Conservation (phyloP, 495 filamentous ascomycete species). For the Lineolata rhizophorae region DNA sequence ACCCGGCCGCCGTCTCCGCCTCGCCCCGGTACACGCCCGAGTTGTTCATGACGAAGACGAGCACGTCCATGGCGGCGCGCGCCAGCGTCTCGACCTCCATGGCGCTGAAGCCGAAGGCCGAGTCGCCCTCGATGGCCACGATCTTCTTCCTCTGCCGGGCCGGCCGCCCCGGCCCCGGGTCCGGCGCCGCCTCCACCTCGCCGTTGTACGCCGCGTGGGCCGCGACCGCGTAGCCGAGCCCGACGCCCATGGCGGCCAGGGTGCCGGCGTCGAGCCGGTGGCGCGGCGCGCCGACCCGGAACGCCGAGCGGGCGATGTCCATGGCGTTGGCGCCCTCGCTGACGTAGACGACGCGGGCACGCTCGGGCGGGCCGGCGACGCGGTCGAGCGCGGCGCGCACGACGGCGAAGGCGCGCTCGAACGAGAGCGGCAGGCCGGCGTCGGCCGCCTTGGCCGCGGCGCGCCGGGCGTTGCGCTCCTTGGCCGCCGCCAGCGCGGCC, state of each 20-base stretch:
- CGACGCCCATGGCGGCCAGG: constrained; percentile 48
- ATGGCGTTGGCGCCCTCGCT: constrained; percentile 49
- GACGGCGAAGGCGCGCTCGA: constrained; percentile 30
- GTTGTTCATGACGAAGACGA: constrained; percentile 45
- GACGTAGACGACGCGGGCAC: constrained; percentile 34
- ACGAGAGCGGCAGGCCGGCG: constrained; percentile 25
- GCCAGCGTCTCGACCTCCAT: constrained; percentile 47
- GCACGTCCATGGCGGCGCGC: constrained; percentile 34
- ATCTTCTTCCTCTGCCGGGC: constrained; percentile 32
- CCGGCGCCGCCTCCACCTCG: no score
- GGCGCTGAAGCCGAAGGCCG: constrained; percentile 38
- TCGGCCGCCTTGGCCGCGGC: constrained; percentile 18
- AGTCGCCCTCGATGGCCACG: constrained; percentile 38
- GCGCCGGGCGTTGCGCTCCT: constrained; percentile 23
- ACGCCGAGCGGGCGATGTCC: constrained; percentile 41
- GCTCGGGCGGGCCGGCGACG: constrained; percentile 14
- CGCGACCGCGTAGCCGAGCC: constrained; percentile 40
- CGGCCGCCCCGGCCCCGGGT: constrained; percentile 3
- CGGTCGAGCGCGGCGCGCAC: constrained; percentile 27
- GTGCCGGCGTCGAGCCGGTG: constrained; percentile 41
- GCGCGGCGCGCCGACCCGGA: constrained; percentile 34
- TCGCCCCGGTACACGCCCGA: constrained; percentile 42
- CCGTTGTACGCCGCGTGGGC: constrained; percentile 40
- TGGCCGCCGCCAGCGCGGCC: constrained; percentile 24
- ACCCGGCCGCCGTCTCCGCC: constrained; percentile 18